Evolutionary conservation across 2,329 filamentous ascomycete species (phyloP), one percentile per base, ranked within the genome.

Genomic region (Fusarium chaquense): DNA sequence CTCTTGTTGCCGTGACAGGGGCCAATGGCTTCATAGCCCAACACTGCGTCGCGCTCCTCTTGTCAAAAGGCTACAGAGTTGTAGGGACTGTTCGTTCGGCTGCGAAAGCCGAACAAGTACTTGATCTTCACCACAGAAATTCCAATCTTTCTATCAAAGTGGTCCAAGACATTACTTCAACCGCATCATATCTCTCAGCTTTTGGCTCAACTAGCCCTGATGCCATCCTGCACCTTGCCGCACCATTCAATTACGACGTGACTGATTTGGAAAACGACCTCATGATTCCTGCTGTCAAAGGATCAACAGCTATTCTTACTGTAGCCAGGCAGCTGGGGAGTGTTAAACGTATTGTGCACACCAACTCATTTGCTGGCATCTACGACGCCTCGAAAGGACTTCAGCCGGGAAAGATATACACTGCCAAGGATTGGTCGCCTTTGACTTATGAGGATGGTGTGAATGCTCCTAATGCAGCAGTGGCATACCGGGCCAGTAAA

Each of bases 1-100:
- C 58, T 1, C 54, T 59, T 10, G 11, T 61, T 18, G 54, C 58
- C 4, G 54, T 61, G 0, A 61, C 58, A 24, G 58, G 58, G 2
- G 58, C 58, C 16, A 61, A 61, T n/a, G 58, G 58, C 10, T 61
- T 61, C 36, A 61, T 61, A 43, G 58, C 58, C 16, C 58, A 61
- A 12, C 58, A 61, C 11, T 61, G 58, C 1, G 50, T 61, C 4
- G 30, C 24, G 1, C 54, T 61, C 12, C 43, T 61, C 2, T 7
- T 61, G 9, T 43, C 54, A 1, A 55, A 61, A 59, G 43, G 58
- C 2, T 61, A 61, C 22, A 49, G 18, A 9, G 43, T 61, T 2
- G 15, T 59, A 15, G 58, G 58, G 1, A 61, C 58, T 9, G 58
- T 61, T 3, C 57, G 58, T 2, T 61, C 58, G 3, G 35, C 47